These are phyloP conservation scores for Phylloporus sp. DNA, from an alignment of 768 basidiomycete genomes.

Conservation along the genomic window DNA sequence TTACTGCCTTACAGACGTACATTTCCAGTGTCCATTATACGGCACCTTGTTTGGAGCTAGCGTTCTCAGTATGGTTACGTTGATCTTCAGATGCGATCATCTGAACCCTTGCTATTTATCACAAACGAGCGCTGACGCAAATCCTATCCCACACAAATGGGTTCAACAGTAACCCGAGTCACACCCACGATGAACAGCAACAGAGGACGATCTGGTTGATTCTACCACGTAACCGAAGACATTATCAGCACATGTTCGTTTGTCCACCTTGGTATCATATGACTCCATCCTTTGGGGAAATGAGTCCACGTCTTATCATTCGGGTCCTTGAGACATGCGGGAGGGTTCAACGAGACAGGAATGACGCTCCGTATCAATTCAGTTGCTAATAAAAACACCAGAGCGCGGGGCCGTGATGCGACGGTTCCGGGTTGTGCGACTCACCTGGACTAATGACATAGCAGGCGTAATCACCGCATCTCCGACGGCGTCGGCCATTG, in stretches of 20 bases:
- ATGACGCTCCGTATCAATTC: slow-evolving; percentile 69
- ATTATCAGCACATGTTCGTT: too few relatives aligned
- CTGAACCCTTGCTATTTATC: background rate
- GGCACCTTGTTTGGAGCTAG: too few relatives aligned
- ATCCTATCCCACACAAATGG: slow-evolving; percentile 70
- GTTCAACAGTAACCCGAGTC: too few relatives aligned
- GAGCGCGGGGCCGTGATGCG: slow-evolving; percentile 70
- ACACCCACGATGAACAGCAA: too few relatives aligned
- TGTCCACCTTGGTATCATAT: too few relatives aligned
- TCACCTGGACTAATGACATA: slow-evolving; percentile 33
- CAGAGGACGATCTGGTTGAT: too few relatives aligned
- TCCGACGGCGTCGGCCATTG: slow-evolving; percentile 16
- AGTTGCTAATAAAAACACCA: slow-evolving; percentile 26
- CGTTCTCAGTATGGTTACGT: slow-evolving; percentile 61
- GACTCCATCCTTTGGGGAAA: too few relatives aligned
- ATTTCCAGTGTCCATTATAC: slow-evolving; percentile 81
- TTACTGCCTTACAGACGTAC: slow-evolving; percentile 53
- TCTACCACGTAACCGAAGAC: too few relatives aligned
- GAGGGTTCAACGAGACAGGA: slow-evolving; percentile 67
- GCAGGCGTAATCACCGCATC: slow-evolving; percentile 9
- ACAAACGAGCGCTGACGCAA: slow-evolving; percentile 55
- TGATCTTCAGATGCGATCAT: background rate
- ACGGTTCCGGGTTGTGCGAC: slow-evolving; percentile 44
- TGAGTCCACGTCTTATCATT: too few relatives aligned
- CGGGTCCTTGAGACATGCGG: too few relatives aligned